Percentiles rank a stretch among this genome's conserved stretches.
Evolutionary conservation across 1,284 basidiomycete species (phyloP).

Genomic region (Chalciporus sp.): DNA sequence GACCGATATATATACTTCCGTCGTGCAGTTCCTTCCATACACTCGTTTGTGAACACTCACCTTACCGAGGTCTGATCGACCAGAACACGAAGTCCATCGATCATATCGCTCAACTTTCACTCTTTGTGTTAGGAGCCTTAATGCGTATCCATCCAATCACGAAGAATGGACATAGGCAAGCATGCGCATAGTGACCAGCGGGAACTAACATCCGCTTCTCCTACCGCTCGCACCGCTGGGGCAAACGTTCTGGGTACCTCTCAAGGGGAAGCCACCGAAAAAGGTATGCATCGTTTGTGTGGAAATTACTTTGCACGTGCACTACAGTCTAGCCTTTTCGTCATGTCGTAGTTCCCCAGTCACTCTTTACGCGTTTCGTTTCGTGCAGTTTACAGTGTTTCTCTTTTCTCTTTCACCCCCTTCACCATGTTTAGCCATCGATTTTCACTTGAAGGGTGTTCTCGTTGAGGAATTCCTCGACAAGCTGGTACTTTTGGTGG

Average conservation of each 20-base stretch:
- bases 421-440: background rate
- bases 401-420: background rate
- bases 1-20: background rate
- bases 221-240: background rate
- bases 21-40: background rate
- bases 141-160: constrained; percentile 1
- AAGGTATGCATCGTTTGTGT: constrained; percentile 21
- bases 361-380: background rate
- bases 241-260: background rate
- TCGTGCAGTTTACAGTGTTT: background rate
- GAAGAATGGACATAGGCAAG: background rate
- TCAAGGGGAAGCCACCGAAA: constrained; percentile 4
- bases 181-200: background rate
- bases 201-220: background rate
- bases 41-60: background rate
- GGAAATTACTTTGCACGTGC: constrained; percentile 15
- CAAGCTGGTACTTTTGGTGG: background rate
- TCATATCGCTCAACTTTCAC: background rate
- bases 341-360: background rate
- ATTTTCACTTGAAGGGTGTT: background rate
- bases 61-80: background rate
- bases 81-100: background rate
- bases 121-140: background rate
- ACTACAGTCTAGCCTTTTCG: constrained; percentile 2
- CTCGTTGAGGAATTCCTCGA: background rate